phyloP scores from a whole-genome alignment of 331 rosid genomes.

The Pyrus hybrid region DNA sequence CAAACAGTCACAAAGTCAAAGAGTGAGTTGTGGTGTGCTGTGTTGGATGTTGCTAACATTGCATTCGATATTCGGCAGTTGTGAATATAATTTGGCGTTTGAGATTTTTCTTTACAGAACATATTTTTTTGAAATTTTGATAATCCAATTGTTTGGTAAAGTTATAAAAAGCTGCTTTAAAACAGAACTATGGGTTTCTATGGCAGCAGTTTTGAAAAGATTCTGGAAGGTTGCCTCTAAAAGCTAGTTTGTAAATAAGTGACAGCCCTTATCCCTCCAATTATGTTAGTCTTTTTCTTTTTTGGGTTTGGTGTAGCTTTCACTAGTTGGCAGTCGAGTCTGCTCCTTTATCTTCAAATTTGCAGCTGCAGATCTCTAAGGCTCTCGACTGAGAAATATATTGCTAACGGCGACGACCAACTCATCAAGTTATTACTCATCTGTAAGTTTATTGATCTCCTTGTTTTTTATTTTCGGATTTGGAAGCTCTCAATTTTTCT shows the following conservation, averaged over 20 bases:
- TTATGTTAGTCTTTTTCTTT: not conserved
- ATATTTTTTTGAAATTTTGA: not conserved
- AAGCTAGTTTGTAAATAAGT: not conserved
- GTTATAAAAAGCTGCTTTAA: not conserved
- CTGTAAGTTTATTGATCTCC: not conserved
- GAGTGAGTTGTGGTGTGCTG: conserved; percentile 9
- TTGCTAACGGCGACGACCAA: not conserved
- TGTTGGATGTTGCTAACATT: not conserved
- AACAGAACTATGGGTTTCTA: not conserved
- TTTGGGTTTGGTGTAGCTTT: not conserved
- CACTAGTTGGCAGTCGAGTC: not conserved
- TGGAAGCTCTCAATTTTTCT: not conserved
- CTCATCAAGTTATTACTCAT: not conserved
- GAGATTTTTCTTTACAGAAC: not conserved
- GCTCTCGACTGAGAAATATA: not conserved
- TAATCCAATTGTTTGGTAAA: not conserved
- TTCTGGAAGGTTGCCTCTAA: not conserved
- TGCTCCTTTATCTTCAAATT: not conserved
- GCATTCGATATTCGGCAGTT: not conserved
- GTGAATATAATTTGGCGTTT: not conserved
- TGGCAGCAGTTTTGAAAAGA: no score
- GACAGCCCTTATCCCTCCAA: not conserved
- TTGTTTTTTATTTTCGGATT: not conserved
- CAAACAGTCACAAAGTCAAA: not conserved
- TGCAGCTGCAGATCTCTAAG: not conserved